A percentile compares a stretch with the other conserved stretches of the same genome.
Evolutionary conservation across 140 eudicot genomes (phyloP).

Genomic region (Cichorium intybus): DNA sequence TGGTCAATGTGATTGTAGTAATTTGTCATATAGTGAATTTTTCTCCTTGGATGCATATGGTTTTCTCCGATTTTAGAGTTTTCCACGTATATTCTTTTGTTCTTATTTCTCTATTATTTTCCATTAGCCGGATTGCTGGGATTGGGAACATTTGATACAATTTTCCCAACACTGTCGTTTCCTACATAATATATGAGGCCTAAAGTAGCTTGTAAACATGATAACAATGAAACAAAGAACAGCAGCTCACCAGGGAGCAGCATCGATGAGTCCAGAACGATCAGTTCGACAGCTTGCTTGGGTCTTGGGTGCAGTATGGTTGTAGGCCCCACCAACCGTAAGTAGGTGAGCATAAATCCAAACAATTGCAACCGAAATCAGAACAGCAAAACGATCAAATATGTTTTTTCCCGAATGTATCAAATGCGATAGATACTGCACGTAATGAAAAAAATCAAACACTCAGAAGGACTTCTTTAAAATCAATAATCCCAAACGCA

Average conservation of each 20-base stretch:
- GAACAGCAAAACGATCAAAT: slow-evolving; percentile 79
- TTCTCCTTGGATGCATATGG: too few species aligned
- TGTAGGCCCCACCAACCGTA: slow-evolving; percentile 91
- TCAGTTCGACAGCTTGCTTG: slow-evolving; percentile 84
- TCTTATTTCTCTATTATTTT: too few species aligned
- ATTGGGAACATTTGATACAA: too few species aligned
- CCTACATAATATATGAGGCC: too few species aligned
- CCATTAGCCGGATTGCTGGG: too few species aligned
- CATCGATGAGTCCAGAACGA: slow-evolving; percentile 68
- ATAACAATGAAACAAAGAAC: not conserved
- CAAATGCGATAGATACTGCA: slow-evolving; percentile 78
- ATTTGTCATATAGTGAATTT: too few species aligned
- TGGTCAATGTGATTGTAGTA: too few species aligned
- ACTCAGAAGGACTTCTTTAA: not conserved
- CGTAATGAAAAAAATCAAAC: not conserved
- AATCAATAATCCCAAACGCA: not conserved
- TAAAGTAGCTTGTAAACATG: too few species aligned
- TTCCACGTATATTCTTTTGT: too few species aligned
- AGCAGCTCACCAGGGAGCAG: slow-evolving; percentile 68
- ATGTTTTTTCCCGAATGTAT: slow-evolving; percentile 60
- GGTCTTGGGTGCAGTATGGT: slow-evolving; percentile 49
- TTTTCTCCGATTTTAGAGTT: too few species aligned
- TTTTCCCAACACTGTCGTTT: too few species aligned
- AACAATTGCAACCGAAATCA: slow-evolving; percentile 68
- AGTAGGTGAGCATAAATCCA: slow-evolving; percentile 88